Base-by-base conservation (phyloP, 2,329 filamentous ascomycete genomes). In the Exophiala dermatitidis region DNA sequence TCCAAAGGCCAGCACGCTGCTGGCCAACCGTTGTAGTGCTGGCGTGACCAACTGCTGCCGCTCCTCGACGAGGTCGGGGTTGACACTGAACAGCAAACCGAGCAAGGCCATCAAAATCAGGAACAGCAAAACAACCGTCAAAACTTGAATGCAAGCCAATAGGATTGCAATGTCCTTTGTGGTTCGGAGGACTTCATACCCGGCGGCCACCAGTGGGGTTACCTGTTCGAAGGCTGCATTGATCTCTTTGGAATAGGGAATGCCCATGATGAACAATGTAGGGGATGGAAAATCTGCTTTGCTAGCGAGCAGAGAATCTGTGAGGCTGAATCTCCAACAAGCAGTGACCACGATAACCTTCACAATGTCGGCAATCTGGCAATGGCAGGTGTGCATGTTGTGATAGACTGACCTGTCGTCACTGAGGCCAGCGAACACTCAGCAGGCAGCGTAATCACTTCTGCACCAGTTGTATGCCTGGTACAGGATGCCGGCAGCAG, bases 221-320 rank as follows among this genome's bases (percentile, higher is more conserved):
- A 79, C 75, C 66, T 78, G 73, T 54, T 75, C 72, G 63, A 78
- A 77, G 36, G 75, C 76, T 2, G 72, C 66, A 60, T 77, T 72
- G 59, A 78, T 78, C 57, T 77, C 69, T 60, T 71, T 72, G 9
- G 73, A 76, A 65, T 77, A 78, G 1, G 76, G 76, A 48, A 78
- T 72, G 8, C 76, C 75, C 75, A 78, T 78, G 19, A 49, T 57
- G 51, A 36, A 34, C 10, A 34, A 19, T 19, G 19, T 19, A 19
- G 19, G 19, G 19, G 19, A 19, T 19, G 19, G 1, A 19, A 19
- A 19, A 19, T 19, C 19, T 19, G 19, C 19, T 19, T 19, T 19
- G 19, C 19, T 19, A 19, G 19, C 19, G 19, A 19, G 19, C 19
- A 19, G 19, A 19, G 19, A 19, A 19, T 19, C 19, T 19, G 19